A percentile compares a stretch with the other conserved stretches of the same genome.
Evolutionary conservation across 371 early-diverging fungal genomes (phyloP).

Genomic region (Mucor velutinosus): DNA sequence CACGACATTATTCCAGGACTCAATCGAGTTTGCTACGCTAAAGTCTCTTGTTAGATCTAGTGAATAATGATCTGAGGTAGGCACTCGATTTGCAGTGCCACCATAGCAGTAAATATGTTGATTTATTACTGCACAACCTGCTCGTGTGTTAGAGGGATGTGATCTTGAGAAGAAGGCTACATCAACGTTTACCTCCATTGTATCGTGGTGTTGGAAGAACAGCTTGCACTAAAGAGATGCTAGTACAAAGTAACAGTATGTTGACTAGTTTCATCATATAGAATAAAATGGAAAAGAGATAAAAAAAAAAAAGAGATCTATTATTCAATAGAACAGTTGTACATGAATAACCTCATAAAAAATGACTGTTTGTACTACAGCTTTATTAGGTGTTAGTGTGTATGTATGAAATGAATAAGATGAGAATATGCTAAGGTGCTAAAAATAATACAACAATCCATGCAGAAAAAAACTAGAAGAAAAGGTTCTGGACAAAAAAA

Average conservation of each 20-base stretch:
- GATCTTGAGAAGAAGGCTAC: background rate
- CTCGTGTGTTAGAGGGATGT: background rate
- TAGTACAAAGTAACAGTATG: background rate
- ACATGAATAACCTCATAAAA: slow-evolving; percentile 1
- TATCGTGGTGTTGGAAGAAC: slow-evolving; percentile 15
- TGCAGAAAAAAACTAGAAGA: background rate
- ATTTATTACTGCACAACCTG: slow-evolving; percentile 15
- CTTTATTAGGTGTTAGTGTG: background rate
- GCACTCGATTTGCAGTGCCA: slow-evolving; percentile 13
- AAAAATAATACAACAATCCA: background rate
- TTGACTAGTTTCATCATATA: background rate
- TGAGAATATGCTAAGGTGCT: background rate
- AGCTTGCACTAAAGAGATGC: slow-evolving; percentile 4
- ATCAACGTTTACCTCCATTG: slow-evolving; percentile 15
- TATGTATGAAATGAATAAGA: background rate
- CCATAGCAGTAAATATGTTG: slow-evolving; percentile 20
- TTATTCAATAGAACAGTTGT: background rate
- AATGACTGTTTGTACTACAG: slow-evolving; percentile 10
- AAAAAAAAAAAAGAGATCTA: background rate
- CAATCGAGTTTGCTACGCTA: background rate
- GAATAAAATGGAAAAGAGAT: background rate
- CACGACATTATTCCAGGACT: slow-evolving; percentile 11
- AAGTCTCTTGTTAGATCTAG: slow-evolving; percentile 20
- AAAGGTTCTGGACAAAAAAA: background rate
- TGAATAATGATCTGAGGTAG: slow-evolving; percentile 19